These are phyloP conservation scores for Lactarius pseudohatsudake DNA, from an alignment of 768 basidiomycete genomes.

Conservation along the genomic window DNA sequence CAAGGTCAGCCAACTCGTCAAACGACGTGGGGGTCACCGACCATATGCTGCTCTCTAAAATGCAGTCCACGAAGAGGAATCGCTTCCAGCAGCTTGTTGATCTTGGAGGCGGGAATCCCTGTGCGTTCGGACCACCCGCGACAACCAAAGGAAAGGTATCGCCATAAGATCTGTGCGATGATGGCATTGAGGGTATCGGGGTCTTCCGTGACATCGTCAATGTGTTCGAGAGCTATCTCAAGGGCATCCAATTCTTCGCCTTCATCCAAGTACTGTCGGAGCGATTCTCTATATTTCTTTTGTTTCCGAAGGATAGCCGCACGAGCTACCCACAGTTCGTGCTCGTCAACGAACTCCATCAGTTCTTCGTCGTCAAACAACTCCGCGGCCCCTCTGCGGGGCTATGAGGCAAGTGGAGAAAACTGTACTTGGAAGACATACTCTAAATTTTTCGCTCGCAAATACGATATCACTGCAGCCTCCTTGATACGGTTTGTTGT, in stretches of 20 bases:
- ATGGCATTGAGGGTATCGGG: constrained; percentile 33
- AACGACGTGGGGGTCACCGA: neutral
- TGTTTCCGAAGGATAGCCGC: constrained; percentile 45
- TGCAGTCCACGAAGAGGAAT: neutral
- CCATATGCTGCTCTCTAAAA: constrained; percentile 8
- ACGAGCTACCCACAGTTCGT: constrained; percentile 50
- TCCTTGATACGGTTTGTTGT: constrained; percentile 22
- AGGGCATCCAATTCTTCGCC: constrained; percentile 51
- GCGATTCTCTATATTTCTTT: constrained; percentile 49
- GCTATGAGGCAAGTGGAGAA: neutral
- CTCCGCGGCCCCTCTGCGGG: constrained; percentile 44
- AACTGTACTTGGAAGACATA: constrained; percentile 7
- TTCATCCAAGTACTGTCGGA: constrained; percentile 49
- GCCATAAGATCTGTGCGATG: constrained; percentile 42
- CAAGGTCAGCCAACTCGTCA: neutral
- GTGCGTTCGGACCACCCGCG: constrained; percentile 12
- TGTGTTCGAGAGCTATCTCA: constrained; percentile 42
- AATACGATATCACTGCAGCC: constrained; percentile 12
- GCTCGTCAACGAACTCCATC: constrained; percentile 56
- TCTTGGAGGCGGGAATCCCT: neutral
- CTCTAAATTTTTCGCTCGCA: constrained; percentile 14
- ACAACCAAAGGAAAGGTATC: constrained; percentile 28
- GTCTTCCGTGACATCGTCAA: constrained; percentile 28
- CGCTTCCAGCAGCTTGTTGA: neutral
- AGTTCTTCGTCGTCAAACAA: constrained; percentile 55